Evolutionary conservation across 1,139 yeast species (phyloP).

Genomic region (Eremothecium coryli): DNA sequence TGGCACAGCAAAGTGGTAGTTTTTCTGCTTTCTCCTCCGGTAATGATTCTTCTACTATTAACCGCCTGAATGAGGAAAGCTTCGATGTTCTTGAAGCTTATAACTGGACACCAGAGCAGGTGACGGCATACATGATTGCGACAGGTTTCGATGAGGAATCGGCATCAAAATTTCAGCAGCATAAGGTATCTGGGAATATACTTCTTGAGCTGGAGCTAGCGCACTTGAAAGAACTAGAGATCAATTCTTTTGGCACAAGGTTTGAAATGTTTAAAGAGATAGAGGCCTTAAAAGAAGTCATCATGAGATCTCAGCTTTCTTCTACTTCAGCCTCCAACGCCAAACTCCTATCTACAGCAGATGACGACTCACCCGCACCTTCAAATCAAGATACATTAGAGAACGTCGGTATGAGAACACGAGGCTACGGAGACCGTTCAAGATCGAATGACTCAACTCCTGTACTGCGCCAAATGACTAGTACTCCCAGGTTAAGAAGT

Average conservation of each 20-base stretch:
- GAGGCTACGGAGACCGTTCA: constrained; percentile 19
- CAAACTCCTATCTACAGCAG: constrained; percentile 41
- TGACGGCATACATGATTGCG: constrained; percentile 61
- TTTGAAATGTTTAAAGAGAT: constrained; percentile 87
- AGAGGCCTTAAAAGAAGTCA: constrained; percentile 45
- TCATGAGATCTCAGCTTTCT: constrained; percentile 4
- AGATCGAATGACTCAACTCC: neutral
- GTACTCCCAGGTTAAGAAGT: neutral
- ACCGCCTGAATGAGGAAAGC: constrained; percentile 7
- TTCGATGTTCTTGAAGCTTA: constrained; percentile 20
- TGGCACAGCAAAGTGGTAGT: neutral
- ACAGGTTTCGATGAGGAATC: constrained; percentile 66
- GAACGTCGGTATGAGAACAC: constrained; percentile 12
- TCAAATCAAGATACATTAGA: constrained; percentile 11
- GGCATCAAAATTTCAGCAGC: constrained; percentile 72
- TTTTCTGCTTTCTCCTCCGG: constrained; percentile 8
- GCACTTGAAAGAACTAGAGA: constrained; percentile 83
- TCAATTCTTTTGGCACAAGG: constrained; percentile 87
- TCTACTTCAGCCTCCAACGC: constrained; percentile 34
- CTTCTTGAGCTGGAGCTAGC: constrained; percentile 76
- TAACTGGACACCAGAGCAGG: constrained; percentile 83
- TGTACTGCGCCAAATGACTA: neutral
- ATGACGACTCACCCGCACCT: constrained; percentile 29
- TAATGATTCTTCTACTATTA: constrained; percentile 6
- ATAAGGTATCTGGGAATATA: constrained; percentile 81